Conservation (phyloP, 1,284 basidiomycete genomes). For the Leccinum idahoense region DNA sequence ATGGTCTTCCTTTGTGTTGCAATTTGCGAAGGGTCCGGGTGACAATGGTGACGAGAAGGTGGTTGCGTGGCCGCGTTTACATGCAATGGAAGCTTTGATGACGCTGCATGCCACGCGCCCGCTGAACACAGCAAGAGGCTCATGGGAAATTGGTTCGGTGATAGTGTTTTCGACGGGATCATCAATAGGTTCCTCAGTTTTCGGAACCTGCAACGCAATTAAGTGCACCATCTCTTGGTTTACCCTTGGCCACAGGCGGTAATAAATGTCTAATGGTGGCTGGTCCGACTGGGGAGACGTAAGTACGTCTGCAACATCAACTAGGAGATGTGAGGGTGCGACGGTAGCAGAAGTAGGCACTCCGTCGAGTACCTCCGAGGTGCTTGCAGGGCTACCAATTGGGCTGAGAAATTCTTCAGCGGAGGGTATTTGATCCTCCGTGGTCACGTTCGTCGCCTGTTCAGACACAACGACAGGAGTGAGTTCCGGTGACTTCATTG, state of each 20-base stretch:
- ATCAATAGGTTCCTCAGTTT: background rate
- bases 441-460: background rate
- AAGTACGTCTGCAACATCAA: conserved; percentile 6
- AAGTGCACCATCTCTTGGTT: conserved; percentile 27
- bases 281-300: conserved; percentile 1
- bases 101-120: background rate
- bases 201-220: background rate
- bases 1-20: background rate
- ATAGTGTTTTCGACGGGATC: background rate
- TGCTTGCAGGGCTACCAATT: conserved; percentile 13
- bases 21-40: background rate
- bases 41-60: background rate
- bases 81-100: conserved; percentile 1
- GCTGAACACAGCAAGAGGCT: background rate
- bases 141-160: background rate
- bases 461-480: background rate
- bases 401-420: conserved; percentile 28
- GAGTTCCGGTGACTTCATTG: background rate
- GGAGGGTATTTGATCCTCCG: conserved; percentile 3
- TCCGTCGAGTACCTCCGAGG: no score
- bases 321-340: conserved; percentile 6
- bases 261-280: conserved; percentile 14
- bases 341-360: background rate
- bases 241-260: conserved; percentile 26
- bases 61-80: conserved; percentile 8